Conservation (phyloP, 176 grass and related monocot species). For the Triticum urartu region DNA sequence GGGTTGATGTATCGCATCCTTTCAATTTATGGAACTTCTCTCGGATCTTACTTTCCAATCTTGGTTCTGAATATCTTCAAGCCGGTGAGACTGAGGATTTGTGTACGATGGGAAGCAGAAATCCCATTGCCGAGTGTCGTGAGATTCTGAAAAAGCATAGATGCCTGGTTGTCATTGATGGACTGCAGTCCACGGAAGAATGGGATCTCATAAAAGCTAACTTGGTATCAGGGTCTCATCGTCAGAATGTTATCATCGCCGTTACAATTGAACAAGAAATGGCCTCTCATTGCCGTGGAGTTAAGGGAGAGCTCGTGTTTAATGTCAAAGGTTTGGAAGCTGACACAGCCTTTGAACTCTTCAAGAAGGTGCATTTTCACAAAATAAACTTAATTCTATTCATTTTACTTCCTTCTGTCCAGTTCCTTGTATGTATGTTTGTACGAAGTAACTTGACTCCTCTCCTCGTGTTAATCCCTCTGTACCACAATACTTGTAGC, state of each 20-base stretch:
- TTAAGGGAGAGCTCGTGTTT: neutral
- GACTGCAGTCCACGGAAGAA: neutral
- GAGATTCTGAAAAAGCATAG: neutral
- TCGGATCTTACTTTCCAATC: neutral
- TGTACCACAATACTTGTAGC: no score
- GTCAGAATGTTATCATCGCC: neutral
- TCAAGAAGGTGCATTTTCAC: neutral
- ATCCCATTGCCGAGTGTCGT: neutral
- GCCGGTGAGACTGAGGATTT: neutral
- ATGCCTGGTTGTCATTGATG: neutral
- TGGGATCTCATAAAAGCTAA: neutral
- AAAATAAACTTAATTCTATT: neutral
- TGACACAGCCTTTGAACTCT: neutral
- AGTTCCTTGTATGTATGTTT: no score
- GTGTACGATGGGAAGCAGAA: neutral
- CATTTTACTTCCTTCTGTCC: neutral
- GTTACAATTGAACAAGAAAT: neutral
- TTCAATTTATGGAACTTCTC: neutral
- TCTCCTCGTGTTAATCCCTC: no score
- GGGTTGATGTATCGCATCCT: neutral
- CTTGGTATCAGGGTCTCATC: neutral
- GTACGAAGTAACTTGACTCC: no score
- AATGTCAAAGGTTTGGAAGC: neutral
- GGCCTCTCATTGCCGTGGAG: neutral
- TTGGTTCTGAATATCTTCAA: neutral